A percentile compares a stretch with the other conserved stretches of the same genome.
phyloP scores from a whole-genome alignment of 2,329 filamentous ascomycete genomes.

The Ophiostoma piceae region DNA sequence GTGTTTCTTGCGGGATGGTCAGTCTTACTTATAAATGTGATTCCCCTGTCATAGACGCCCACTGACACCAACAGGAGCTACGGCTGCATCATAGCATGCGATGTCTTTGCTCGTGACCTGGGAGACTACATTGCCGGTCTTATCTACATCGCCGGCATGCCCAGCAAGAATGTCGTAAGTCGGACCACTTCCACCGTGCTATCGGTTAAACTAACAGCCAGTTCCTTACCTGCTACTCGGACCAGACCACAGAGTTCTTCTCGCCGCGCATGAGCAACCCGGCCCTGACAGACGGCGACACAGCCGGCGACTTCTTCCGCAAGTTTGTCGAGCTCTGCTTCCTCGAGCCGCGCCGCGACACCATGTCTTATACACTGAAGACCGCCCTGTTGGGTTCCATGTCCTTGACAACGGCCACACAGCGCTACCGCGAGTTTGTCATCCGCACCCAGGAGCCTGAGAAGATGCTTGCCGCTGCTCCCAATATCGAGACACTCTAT shows the following conservation, averaged over 20 bases:
- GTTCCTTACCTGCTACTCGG: not conserved
- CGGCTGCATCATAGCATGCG: conserved; percentile 16
- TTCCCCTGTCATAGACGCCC: no score
- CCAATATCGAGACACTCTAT: conserved; percentile 1
- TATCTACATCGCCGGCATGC: conserved; percentile 19
- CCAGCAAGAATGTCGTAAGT: conserved; percentile 9
- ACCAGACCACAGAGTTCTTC: conserved; percentile 1
- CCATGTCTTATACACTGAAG: conserved; percentile 19
- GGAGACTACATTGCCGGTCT: conserved; percentile 16
- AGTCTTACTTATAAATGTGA: not conserved
- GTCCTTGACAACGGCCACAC: not conserved
- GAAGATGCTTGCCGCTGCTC: not conserved
- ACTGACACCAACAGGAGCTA: conserved; percentile 17
- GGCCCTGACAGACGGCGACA: not conserved
- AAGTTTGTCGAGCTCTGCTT: conserved; percentile 19
- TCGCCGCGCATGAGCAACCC: not conserved
- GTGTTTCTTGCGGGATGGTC: conserved; percentile 21
- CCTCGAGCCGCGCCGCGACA: conserved; percentile 18
- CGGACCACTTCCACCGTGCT: no score
- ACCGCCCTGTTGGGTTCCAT: conserved; percentile 17
- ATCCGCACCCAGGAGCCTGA: conserved; percentile 17
- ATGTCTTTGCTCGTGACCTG: conserved; percentile 19
- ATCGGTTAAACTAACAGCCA: not conserved
- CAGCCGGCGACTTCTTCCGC: not conserved
- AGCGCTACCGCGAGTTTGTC: not conserved